Evolutionary conservation across 345 rosid genomes (phyloP).

Genomic region (Citrus sp.): DNA sequence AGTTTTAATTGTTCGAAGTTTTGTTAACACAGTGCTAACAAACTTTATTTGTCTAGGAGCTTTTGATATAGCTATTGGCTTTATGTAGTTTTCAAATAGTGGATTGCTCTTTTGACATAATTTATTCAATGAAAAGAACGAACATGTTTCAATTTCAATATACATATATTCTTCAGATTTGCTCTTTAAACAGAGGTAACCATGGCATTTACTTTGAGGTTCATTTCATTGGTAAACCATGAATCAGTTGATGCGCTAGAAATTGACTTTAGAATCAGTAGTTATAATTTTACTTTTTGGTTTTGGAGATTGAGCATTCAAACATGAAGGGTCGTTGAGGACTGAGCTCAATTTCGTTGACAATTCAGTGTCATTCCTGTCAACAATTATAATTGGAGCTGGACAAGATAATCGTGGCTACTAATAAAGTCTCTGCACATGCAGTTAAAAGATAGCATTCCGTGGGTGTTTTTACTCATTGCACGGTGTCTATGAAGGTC

Average conservation of each 20-base stretch:
- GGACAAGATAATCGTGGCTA: background rate
- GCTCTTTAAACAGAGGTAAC: background rate
- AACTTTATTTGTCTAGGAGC: background rate
- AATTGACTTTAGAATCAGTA: background rate
- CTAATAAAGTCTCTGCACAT: background rate
- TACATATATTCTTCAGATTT: background rate
- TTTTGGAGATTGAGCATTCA: background rate
- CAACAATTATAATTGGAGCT: background rate
- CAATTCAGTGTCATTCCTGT: background rate
- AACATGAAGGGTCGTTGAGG: background rate
- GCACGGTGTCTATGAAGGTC: background rate
- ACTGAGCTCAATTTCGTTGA: background rate
- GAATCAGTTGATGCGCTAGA: background rate
- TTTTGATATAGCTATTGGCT: background rate
- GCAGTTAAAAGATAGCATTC: background rate
- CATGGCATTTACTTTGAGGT: background rate
- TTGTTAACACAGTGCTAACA: background rate
- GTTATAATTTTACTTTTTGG: background rate
- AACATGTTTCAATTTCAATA: background rate
- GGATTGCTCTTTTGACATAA: background rate
- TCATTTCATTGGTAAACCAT: background rate
- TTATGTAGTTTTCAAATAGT: background rate
- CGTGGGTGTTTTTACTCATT: background rate
- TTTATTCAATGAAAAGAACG: background rate
- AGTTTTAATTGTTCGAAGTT: background rate